Base-by-base conservation (phyloP, 2,329 filamentous ascomycete genomes). In the Emydomyces testavorans region DNA sequence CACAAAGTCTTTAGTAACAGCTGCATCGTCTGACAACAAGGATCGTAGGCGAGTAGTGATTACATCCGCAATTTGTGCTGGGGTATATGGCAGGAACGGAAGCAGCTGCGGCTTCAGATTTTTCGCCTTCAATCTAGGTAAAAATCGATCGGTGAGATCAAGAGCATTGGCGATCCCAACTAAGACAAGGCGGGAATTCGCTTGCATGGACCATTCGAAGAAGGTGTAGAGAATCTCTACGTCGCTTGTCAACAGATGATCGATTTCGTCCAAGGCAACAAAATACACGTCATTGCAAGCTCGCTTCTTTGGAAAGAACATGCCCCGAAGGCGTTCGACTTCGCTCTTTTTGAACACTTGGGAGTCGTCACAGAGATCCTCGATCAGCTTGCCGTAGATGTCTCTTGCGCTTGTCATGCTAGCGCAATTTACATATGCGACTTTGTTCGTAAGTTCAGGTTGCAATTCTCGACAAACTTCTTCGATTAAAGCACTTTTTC, bases 111-210 rank as follows among this genome's bases (percentile, higher is more conserved):
- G 92, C 68, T 89, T 94, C 53, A 98, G 72, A 58, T 93, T 93
- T 58, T 88, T 85, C 16, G 88, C 81, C 70, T 96, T 96, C 53
- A 98, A 77, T 44, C 90, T 83, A 42, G 92, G 92, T 16, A 98
- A 75, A 57, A 95, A 94, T 7, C 92, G 85, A 62, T 96, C 92
- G 0, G 92, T 98, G 49, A 98, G 72, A 62, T 98, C 92, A 46
- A 98, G 74, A 3, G 92, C 92, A 60, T 98, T 98, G 57, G 92
- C 92, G 60, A 98, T 94, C 40, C 92, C 92, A 42, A 98, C 78
- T 15, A 98, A 72, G 29, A 92, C 72, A 4, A 98, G 79, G 16
- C 78, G 79, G 0, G 92, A 95, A 1, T 78, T 77, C 53, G 80
- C 80, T 53, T 86, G 79, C 59, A 98, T 71, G 1, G 92, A 93